These are phyloP conservation scores for Tolypocladium inflatum DNA, from an alignment of 2,329 filamentous ascomycete species.

Conservation along the genomic window DNA sequence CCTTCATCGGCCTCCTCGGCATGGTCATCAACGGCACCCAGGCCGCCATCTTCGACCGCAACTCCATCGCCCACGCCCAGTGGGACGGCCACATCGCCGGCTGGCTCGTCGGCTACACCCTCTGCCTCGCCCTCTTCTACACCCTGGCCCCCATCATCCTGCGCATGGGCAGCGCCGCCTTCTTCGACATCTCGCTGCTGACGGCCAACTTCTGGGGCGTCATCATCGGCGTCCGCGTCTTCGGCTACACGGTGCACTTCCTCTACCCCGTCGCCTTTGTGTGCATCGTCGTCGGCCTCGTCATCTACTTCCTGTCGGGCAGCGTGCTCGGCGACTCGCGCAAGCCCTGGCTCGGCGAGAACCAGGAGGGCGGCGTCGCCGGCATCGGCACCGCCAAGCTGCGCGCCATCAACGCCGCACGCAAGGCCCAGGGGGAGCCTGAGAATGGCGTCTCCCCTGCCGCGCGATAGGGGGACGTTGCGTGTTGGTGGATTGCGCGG, in stretches of 20 bases:
- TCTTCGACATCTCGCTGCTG: conserved; percentile 91
- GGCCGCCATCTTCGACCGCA: conserved; percentile 83
- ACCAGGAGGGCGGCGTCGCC: conserved; percentile 72
- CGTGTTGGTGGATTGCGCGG: too few species aligned
- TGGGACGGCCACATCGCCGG: conserved; percentile 46
- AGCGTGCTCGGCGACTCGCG: conserved; percentile 74
- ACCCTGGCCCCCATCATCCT: conserved; percentile 77
- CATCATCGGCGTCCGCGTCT: conserved; percentile 82
- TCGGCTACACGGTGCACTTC: conserved; percentile 71
- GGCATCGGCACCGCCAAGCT: conserved; percentile 81
- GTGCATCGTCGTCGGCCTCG: conserved; percentile 75
- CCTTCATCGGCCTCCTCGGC: conserved; percentile 81
- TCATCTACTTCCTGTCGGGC: conserved; percentile 80
- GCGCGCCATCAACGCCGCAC: conserved; percentile 54
- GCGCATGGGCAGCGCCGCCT: conserved; percentile 81
- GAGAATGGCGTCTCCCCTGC: conserved; percentile 12
- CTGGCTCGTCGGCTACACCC: conserved; percentile 83
- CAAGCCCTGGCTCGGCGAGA: conserved; percentile 89
- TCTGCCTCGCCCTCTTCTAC: conserved; percentile 80
- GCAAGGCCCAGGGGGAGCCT: conserved; percentile 24
- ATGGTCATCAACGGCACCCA: conserved; percentile 87
- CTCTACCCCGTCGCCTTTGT: conserved; percentile 96
- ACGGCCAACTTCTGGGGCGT: conserved; percentile 97
- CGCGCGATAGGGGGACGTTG: neutral
- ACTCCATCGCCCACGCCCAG: conserved; percentile 6